Percentiles rank a stretch among this genome's conserved stretches.
Evolutionary conservation across 257 asterid species (phyloP).

Genomic region (Solanum sejunctum): DNA sequence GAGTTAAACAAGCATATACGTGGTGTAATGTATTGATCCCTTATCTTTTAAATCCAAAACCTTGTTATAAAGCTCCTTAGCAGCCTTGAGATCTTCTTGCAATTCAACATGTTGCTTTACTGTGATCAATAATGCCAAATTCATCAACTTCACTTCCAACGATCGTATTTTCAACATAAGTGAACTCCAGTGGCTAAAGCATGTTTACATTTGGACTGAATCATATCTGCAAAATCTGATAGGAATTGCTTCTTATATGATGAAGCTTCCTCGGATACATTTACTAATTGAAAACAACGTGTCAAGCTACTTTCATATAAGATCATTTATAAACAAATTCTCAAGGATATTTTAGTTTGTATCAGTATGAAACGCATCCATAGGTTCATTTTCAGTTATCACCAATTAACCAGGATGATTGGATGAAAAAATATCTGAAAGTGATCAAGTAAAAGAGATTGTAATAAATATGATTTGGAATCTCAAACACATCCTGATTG

Average conservation of each 20-base stretch:
- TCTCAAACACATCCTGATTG: background rate
- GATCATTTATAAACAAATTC: background rate
- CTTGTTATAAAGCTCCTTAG: slow-evolving; percentile 77
- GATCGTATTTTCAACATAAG: background rate
- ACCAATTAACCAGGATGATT: background rate
- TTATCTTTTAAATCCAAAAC: slow-evolving; percentile 81
- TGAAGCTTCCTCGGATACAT: too few species aligned
- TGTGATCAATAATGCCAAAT: slow-evolving; percentile 6
- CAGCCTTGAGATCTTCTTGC: slow-evolving; percentile 65
- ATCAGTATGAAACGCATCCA: background rate
- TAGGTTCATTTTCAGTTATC: background rate
- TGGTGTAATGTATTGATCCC: background rate
- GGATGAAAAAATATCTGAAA: background rate
- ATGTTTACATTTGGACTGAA: slow-evolving; percentile 53
- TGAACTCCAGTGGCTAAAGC: background rate
- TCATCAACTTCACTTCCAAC: background rate
- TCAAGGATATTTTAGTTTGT: background rate
- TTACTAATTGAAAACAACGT: background rate
- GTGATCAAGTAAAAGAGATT: background rate
- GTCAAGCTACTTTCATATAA: background rate
- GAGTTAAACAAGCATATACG: background rate
- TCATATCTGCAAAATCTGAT: slow-evolving; percentile 47
- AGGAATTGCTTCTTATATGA: slow-evolving; percentile 9
- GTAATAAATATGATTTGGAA: background rate
- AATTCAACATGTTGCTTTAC: slow-evolving; percentile 45